Base-by-base conservation (phyloP, 2,329 filamentous ascomycete genomes). In the Cytospora schulzeri region DNA sequence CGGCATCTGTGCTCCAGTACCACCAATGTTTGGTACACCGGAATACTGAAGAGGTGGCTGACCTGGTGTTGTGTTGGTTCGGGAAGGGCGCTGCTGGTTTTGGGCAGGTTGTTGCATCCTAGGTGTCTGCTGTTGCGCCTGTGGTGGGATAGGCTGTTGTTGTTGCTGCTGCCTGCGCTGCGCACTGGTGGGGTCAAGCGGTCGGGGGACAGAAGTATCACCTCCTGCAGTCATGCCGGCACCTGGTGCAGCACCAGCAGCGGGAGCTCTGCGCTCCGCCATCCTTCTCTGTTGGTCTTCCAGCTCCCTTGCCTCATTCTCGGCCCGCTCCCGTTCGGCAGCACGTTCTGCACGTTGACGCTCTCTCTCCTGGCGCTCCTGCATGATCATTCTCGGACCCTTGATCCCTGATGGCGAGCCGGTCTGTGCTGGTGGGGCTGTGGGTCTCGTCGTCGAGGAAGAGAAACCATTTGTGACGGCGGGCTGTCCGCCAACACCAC, bases 381-480 rank as follows among this genome's bases (percentile, higher is more conserved):
- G 88, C 93, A 97, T 96, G 72, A 98, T 94, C 79, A 94, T 91
- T 69, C 91, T 88, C 19, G 94, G 94, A 41, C 93, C 93, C 70
- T 90, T 87, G 66, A 97, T 91, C 29, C 90, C 88, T 65, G 83
- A 82, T 12, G 84, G 84, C 17, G 85, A 86, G 69, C 82, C 81
- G 29, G 81, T 81, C 61, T 83, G 82, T 24, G 77, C 77, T 38
- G 84, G 80, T 3, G 80, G 77, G n/a, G 80, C 78, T 2, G 80
- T 78, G 33, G 81, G 79, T 57, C 82, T 79, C 15, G 80, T 73
- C 24, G 78, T 75, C 2, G 80, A 71, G 41, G 78, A 66, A 64
- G 79, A 83, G 74, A 85, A 84, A 69, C 85, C 85, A 73, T 85
- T 85, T 69, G 84, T 81, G 68, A 79, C 76, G 70, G 80, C 77